Evolutionary conservation across 345 rosid genomes (phyloP), one percentile per base, ranked within the genome.

Genomic region (Camelina laxa): DNA sequence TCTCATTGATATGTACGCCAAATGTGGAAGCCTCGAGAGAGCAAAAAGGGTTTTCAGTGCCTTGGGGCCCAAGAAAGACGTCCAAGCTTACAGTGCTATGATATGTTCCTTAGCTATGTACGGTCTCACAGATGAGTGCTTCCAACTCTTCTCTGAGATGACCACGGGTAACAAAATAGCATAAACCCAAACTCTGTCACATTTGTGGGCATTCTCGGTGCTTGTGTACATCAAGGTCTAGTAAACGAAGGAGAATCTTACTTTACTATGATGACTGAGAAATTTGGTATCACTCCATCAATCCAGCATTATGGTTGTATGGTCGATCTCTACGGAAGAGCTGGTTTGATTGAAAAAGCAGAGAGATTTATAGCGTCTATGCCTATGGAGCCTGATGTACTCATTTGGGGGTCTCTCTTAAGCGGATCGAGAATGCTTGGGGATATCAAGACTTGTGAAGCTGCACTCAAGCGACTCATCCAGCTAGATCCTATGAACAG

Each of bases 1-100:
- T 77, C 82, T 88, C 10, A 70, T 88, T 50, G 89, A 85, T 61
- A 88, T 88, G 90, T 86, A 86, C 54, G 78, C 86, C 27, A 88
- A 86, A 77, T 83, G 90, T 38, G 90, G 89, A 7, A 83, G 82
- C 59, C 81, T 86, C 16, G 81, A 67, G 53, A 81, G 75, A 16
- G 89, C 92, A 41, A 74, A 53, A 72, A 61, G 24, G 9, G 71
- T 84, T 64, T 89, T 89, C 11, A 22, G 22, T 65, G 50, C 68
- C 42, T 82, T 85, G 11, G 47, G 19, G 17, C 0, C 6, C 27
- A 77, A 65, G 67, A 83, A 67, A 76, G 91, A 88, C 55, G 84
- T 80, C 71, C 73, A 86, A 73, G 84, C 92, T 1, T 88, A 90
- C 62, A 88, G 82, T 80, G 82, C 81, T 51, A 73, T 90, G 56